A percentile compares a stretch with the other conserved stretches of the same genome.
Evolutionary conservation across 176 grass and related monocot species (phyloP).

Genomic region (Poa annua): DNA sequence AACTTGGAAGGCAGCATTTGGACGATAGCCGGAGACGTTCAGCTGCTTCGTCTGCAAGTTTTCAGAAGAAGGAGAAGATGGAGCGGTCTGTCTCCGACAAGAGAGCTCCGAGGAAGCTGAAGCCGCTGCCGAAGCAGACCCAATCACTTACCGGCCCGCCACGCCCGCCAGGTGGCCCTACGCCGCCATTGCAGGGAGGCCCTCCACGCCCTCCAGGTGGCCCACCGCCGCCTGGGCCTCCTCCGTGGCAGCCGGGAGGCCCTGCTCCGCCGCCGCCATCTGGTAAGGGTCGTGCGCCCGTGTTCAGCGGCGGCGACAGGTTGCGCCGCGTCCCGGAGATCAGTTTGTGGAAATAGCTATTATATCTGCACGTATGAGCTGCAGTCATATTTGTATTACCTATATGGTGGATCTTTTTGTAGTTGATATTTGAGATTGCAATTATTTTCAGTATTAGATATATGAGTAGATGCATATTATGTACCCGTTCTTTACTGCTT

Average conservation of each 20-base stretch:
- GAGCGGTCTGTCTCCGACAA: background rate
- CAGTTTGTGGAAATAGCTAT: too few species aligned
- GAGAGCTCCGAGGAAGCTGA: conserved; percentile 24
- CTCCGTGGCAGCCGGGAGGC: background rate
- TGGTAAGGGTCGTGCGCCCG: background rate
- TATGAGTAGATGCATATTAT: too few species aligned
- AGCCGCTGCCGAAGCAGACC: conserved; percentile 1
- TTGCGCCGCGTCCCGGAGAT: conserved; percentile 56
- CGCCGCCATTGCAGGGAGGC: too few species aligned
- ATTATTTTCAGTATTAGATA: too few species aligned
- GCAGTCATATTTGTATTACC: too few species aligned
- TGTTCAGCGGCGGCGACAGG: conserved; percentile 38
- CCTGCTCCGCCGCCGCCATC: conserved; percentile 49
- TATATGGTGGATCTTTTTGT: too few species aligned
- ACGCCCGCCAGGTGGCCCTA: background rate
- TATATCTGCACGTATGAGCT: too few species aligned
- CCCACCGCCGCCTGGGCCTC: too few species aligned
- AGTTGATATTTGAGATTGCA: too few species aligned
- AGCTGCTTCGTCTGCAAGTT: background rate
- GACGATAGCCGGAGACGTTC: background rate
- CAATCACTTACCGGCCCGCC: background rate
- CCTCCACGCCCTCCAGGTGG: too few species aligned
- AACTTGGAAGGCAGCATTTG: background rate
- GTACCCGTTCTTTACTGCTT: too few species aligned
- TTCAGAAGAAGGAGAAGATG: background rate